A percentile compares a stretch with the other conserved stretches of the same genome.
Evolutionary conservation across 2,329 filamentous ascomycete species (phyloP).

Genomic region (Arthrinium puccinioides): DNA sequence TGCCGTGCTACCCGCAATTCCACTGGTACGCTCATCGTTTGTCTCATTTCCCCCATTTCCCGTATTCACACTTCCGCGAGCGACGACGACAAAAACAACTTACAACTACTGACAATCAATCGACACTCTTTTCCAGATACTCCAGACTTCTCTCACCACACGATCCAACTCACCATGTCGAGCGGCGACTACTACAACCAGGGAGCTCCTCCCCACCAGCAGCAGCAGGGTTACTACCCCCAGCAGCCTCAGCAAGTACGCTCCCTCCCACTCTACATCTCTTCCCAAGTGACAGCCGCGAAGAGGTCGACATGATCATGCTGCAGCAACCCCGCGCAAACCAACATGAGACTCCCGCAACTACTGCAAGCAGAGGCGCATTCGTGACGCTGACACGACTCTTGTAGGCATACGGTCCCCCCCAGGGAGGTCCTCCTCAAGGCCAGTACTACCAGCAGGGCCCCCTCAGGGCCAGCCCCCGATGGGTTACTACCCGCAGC

Average conservation of each 20-base stretch:
- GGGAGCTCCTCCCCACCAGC: slow-evolving; percentile 20
- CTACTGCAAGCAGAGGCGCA: neutral
- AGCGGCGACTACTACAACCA: slow-evolving; percentile 24
- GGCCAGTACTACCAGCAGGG: slow-evolving; percentile 27
- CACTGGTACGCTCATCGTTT: neutral
- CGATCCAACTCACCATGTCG: slow-evolving; percentile 15
- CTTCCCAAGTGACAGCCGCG: neutral
- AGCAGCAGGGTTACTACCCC: slow-evolving; percentile 26
- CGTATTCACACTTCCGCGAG: neutral
- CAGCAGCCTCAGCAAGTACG: slow-evolving; percentile 37
- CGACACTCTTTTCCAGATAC: neutral
- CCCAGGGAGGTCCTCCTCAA: slow-evolving; percentile 27
- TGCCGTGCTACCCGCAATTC: neutral
- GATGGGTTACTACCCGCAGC: slow-evolving; percentile 39
- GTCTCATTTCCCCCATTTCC: neutral
- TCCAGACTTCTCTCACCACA: slow-evolving; percentile 7
- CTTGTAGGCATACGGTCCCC: slow-evolving; percentile 30
- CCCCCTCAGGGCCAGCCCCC: slow-evolving; percentile 30
- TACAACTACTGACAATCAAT: too few species aligned
- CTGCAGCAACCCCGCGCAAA: slow-evolving; percentile 1
- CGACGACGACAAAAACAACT: neutral
- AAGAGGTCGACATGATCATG: neutral
- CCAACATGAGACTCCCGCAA: slow-evolving; percentile 4
- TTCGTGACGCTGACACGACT: neutral
- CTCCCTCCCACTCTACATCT: slow-evolving; percentile 6